A percentile compares a stretch with the other conserved stretches of the same genome.
phyloP scores from a whole-genome alignment of 305 asterid species.

The Salvia sclarea region DNA sequence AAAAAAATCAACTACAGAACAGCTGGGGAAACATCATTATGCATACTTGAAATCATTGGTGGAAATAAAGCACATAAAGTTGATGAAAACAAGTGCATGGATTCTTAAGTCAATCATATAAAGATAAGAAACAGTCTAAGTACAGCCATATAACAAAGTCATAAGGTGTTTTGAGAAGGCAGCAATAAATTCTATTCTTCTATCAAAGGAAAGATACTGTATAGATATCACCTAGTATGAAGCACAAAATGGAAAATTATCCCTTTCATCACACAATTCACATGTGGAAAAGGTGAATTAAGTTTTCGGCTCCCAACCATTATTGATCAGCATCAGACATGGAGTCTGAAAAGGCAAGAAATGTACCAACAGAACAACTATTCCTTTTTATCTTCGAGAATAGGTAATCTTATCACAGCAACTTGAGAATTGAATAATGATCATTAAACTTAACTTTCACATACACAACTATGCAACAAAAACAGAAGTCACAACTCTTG shows the following conservation, averaged over 20 bases:
- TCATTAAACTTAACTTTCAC: conserved; percentile 18
- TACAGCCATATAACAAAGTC: conserved; percentile 15
- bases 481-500: neutral
- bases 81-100: neutral
- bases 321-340: conserved; percentile 3
- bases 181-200: neutral
- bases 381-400: neutral
- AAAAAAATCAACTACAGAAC: neutral
- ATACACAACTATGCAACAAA: conserved; percentile 29
- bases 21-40: conserved; percentile 1
- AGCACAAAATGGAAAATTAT: neutral
- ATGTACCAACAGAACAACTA: neutral
- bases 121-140: neutral
- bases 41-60: conserved; percentile 3
- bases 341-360: conserved; percentile 18
- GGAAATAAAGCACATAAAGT: neutral
- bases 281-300: conserved; percentile 12
- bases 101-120: conserved; percentile 6
- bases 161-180: neutral
- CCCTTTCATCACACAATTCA: conserved; percentile 13
- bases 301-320: neutral
- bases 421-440: neutral
- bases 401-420: conserved; percentile 17
- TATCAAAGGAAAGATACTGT: neutral
- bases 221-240: neutral